A percentile compares a stretch with the other conserved stretches of the same genome.
phyloP scores from a whole-genome alignment of 2,329 filamentous ascomycete species.

The Fusarium dimerum region DNA sequence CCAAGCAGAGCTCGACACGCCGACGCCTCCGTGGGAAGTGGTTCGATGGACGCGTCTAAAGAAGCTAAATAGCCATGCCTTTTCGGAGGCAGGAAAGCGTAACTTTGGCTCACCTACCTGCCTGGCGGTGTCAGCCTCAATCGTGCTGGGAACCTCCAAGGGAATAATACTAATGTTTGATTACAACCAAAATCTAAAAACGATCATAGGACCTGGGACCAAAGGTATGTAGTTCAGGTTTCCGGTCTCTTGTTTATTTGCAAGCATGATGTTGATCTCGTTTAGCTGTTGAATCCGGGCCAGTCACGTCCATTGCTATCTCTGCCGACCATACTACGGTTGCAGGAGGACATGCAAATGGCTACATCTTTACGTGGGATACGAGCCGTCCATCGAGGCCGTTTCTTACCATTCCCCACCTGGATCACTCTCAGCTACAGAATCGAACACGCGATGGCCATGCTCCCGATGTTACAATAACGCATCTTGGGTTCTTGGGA shows the following conservation, averaged over 20 bases:
- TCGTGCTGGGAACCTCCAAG: constrained; percentile 90
- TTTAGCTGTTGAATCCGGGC: constrained; percentile 83
- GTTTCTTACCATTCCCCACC: constrained; percentile 82
- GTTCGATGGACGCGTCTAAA: constrained; percentile 93
- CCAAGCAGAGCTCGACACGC: constrained; percentile 65
- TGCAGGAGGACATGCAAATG: constrained; percentile 85
- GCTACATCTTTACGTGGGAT: constrained; percentile 97
- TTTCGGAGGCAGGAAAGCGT: constrained; percentile 87
- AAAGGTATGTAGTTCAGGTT: constrained; percentile 61
- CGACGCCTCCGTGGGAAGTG: constrained; percentile 90
- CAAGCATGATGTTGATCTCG: constrained; percentile 30
- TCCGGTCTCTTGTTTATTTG: too few species aligned
- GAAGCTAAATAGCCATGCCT: constrained; percentile 85
- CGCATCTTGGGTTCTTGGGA: constrained; percentile 93
- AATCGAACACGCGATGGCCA: constrained; percentile 79
- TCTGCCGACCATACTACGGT: constrained; percentile 93
- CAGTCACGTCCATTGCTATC: constrained; percentile 83
- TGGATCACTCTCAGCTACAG: constrained; percentile 66
- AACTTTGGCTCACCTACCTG: constrained; percentile 93
- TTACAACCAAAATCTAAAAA: constrained; percentile 92
- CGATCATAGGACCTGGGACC: constrained; percentile 89
- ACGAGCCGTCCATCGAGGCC: constrained; percentile 78
- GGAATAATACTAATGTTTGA: constrained; percentile 95
- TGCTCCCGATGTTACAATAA: constrained; percentile 72
- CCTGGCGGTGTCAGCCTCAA: constrained; percentile 81